These are phyloP conservation scores for Ophiostoma ips DNA, from an alignment of 2,329 filamentous ascomycete genomes.

Conservation along the genomic window DNA sequence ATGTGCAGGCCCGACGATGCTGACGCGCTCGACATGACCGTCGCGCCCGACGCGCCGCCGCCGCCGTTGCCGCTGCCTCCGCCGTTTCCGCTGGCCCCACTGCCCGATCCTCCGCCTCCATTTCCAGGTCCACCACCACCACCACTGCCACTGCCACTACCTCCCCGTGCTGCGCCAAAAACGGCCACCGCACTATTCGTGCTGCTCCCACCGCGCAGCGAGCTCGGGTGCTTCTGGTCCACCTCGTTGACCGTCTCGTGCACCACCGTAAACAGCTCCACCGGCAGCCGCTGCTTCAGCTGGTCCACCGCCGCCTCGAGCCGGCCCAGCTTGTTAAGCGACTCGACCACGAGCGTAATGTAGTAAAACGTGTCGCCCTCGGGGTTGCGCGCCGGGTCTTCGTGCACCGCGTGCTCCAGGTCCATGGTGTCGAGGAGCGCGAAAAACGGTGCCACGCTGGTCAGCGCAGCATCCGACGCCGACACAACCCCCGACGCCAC, in stretches of 20 bases:
- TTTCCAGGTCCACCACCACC: neutral
- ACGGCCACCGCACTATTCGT: neutral
- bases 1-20: slow-evolving; percentile 35
- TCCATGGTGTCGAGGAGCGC: slow-evolving; percentile 47
- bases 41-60: slow-evolving; percentile 16
- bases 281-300: slow-evolving; percentile 82
- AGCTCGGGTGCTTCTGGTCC: slow-evolving; percentile 81
- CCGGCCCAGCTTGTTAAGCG: slow-evolving; percentile 76
- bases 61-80: slow-evolving; percentile 15
- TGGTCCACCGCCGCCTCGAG: slow-evolving; percentile 77
- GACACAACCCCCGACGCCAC: neutral
- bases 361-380: slow-evolving; percentile 95
- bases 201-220: slow-evolving; percentile 41
- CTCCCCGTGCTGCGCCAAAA: neutral
- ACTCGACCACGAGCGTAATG: slow-evolving; percentile 73
- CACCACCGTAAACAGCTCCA: slow-evolving; percentile 86
- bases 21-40: slow-evolving; percentile 21
- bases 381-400: slow-evolving; percentile 85
- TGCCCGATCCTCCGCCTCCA: too few relatives aligned
- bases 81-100: neutral
- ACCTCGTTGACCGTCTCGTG: slow-evolving; percentile 92
- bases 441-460: slow-evolving; percentile 40
- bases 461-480: slow-evolving; percentile 26
- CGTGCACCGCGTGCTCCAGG: slow-evolving; percentile 48
- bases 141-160: neutral